Conservation (phyloP, 768 basidiomycete genomes). For the Termitomyces sp. region DNA sequence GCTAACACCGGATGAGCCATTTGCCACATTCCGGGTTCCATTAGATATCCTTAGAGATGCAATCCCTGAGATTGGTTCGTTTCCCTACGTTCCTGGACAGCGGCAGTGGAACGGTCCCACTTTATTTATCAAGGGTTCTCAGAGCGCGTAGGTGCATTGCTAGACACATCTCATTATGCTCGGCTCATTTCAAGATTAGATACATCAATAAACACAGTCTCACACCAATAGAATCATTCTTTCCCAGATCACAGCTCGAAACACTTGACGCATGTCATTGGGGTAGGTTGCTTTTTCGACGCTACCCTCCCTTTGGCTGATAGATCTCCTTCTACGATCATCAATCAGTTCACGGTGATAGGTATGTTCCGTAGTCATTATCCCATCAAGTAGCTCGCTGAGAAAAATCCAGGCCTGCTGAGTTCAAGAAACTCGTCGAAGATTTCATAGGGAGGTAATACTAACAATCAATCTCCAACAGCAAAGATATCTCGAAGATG, state of each 20-base stretch:
- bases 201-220: conserved; percentile 74
- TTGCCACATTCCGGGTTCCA: conserved; percentile 63
- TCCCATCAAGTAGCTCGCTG: not conserved
- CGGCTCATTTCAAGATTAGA: conserved; percentile 22
- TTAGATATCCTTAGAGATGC: conserved; percentile 52
- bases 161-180: not conserved
- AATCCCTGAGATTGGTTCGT: conserved; percentile 63
- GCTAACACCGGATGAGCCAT: conserved; percentile 17
- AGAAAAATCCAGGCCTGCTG: conserved; percentile 27
- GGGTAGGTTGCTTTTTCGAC: conserved; percentile 41
- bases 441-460: conserved; percentile 14
- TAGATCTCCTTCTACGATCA: not conserved
- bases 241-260: conserved; percentile 61
- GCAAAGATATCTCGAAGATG: not conserved
- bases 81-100: conserved; percentile 62
- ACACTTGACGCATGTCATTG: conserved; percentile 74
- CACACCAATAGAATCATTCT: conserved; percentile 54
- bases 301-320: not conserved
- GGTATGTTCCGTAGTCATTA: conserved; percentile 17
- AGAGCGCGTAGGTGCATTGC: conserved; percentile 48
- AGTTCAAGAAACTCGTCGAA: conserved; percentile 35
- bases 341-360: conserved; percentile 66
- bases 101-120: conserved; percentile 46
- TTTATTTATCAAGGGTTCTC: conserved; percentile 71
- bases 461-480: not conserved